Evolutionary conservation across 108 stramenopile genomes (phyloP).

Genomic region (Cyclostephanos invisitatus): DNA sequence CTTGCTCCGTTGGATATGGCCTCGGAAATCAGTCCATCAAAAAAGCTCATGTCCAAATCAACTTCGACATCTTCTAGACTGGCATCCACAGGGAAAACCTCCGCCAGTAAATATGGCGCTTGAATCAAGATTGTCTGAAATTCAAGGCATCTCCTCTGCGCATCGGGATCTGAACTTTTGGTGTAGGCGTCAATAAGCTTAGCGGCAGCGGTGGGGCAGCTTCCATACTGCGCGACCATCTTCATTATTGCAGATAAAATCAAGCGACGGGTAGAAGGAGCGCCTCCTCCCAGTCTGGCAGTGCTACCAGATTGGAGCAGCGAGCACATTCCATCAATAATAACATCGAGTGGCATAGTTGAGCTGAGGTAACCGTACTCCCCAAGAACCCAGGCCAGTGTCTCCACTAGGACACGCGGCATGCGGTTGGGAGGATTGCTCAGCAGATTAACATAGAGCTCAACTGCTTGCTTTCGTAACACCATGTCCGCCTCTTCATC

Average conservation of each 20-base stretch:
- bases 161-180: conserved; percentile 81
- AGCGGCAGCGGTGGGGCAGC: conserved; percentile 83
- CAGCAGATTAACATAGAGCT: conserved; percentile 83
- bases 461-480: conserved; percentile 91
- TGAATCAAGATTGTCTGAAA: conserved; percentile 81
- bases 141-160: conserved; percentile 94
- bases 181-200: conserved; percentile 88
- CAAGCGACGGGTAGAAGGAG: conserved; percentile 78
- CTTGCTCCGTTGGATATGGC: conserved; percentile 87
- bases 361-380: conserved; percentile 95
- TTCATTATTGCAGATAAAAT: conserved; percentile 92
- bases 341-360: conserved; percentile 58
- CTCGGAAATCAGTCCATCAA: conserved; percentile 86
- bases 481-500: conserved; percentile 88
- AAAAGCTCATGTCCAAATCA: conserved; percentile 86
- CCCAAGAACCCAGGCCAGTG: conserved; percentile 97
- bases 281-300: conserved; percentile 41
- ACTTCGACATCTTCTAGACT: conserved; percentile 90
- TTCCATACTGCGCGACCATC: conserved; percentile 92
- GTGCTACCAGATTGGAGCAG: conserved; percentile 44
- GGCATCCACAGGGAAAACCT: conserved; percentile 96
- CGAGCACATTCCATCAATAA: conserved; percentile 75
- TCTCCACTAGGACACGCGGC: conserved; percentile 87
- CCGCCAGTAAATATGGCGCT: conserved; percentile 74
- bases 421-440: conserved; percentile 68